Percentiles rank a stretch among this genome's conserved stretches.
These are phyloP conservation scores for Termitomyces titanicus DNA, from an alignment of 768 basidiomycete genomes.

Conservation along the genomic window DNA sequence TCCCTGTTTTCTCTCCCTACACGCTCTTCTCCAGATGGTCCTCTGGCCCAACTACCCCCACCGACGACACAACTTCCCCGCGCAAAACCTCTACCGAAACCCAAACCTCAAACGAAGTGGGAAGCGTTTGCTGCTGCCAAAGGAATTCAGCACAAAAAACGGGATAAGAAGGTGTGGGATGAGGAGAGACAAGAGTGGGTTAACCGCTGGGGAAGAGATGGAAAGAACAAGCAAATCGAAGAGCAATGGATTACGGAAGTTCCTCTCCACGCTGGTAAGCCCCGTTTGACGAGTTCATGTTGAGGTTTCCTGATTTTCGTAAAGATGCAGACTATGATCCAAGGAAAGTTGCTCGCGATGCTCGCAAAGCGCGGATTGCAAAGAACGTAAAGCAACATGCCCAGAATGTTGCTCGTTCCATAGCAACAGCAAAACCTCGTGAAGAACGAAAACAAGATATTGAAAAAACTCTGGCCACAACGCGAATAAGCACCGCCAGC, in stretches of 20 bases:
- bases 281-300: not conserved
- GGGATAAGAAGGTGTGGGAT: slow-evolving; percentile 87
- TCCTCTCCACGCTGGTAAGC: slow-evolving; percentile 73
- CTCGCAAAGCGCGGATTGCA: slow-evolving; percentile 72
- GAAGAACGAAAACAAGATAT: slow-evolving; percentile 67
- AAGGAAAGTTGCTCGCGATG: slow-evolving; percentile 66
- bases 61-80: slow-evolving; percentile 80
- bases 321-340: slow-evolving; percentile 82
- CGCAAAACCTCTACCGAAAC: slow-evolving; percentile 89
- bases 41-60: slow-evolving; percentile 75
- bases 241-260: slow-evolving; percentile 92
- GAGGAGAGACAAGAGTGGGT: slow-evolving; percentile 95
- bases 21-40: slow-evolving; percentile 71
- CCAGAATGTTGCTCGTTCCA: slow-evolving; percentile 66
- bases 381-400: slow-evolving; percentile 82
- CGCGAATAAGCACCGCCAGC: slow-evolving; percentile 85
- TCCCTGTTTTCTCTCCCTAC: slow-evolving; percentile 83
- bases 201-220: slow-evolving; percentile 82
- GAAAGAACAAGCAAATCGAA: slow-evolving; percentile 86
- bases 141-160: slow-evolving; percentile 80
- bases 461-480: slow-evolving; percentile 70
- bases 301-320: not conserved
- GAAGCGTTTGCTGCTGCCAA: slow-evolving; percentile 92
- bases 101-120: slow-evolving; percentile 95
- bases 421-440: slow-evolving; percentile 27